A percentile compares a stretch with the other conserved stretches of the same genome.
Conservation (phyloP, 2,329 filamentous ascomycete genomes). For the Gaeumannomyces sp. region DNA sequence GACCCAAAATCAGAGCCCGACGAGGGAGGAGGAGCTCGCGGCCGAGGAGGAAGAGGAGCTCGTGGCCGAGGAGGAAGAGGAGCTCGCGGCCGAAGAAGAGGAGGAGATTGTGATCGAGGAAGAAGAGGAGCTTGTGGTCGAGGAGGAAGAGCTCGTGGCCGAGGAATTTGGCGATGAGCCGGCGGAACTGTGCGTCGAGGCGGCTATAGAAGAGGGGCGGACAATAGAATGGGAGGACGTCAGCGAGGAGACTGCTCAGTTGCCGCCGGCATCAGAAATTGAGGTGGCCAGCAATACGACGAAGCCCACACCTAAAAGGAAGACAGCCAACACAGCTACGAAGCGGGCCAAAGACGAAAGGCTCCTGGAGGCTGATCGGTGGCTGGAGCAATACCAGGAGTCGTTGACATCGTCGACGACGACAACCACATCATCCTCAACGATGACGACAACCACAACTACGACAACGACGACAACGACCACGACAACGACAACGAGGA, state of each 20-base stretch:
- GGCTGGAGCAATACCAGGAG: conserved; percentile 29
- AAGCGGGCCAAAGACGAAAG: conserved; percentile 31
- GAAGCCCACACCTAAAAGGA: conserved; percentile 3
- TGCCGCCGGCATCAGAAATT: conserved; percentile 8
- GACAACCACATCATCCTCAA: background rate
- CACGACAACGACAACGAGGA: background rate
- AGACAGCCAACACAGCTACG: conserved; percentile 3
- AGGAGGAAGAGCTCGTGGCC: background rate
- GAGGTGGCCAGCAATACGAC: conserved; percentile 9
- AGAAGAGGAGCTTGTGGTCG: too few species aligned
- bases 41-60: conserved; percentile 8
- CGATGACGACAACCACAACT: conserved; percentile 4
- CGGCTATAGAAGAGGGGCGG: background rate
- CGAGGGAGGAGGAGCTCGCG: conserved; percentile 23
- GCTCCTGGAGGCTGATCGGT: conserved; percentile 36
- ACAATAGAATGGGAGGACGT: conserved; percentile 22
- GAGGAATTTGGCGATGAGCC: conserved; percentile 13
- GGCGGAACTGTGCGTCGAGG: conserved; percentile 10
- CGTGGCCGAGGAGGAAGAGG: too few species aligned
- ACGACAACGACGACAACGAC: conserved; percentile 10
- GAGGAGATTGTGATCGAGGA: too few species aligned
- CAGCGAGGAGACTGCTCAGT: conserved; percentile 10
- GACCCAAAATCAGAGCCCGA: conserved; percentile 23
- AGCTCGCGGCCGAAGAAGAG: too few species aligned
- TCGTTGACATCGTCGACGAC: conserved; percentile 5